Evolutionary conservation across 2,329 filamentous ascomycete genomes (phyloP).

Genomic region (Coleophoma cylindrospora): DNA sequence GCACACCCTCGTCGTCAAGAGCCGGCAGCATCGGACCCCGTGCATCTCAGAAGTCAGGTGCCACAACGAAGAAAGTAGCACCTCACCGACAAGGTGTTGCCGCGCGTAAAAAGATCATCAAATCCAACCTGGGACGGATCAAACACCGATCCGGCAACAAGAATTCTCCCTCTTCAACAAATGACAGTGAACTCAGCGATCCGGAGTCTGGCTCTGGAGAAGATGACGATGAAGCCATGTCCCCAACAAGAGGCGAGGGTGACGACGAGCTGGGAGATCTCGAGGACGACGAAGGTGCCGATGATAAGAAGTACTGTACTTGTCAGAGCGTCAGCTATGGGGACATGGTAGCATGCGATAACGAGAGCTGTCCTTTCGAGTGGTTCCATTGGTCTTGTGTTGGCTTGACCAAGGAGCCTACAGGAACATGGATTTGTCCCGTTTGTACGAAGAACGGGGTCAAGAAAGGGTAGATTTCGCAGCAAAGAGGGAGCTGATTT

Average conservation of each 20-base stretch:
- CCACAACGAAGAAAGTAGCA: slow-evolving; percentile 26
- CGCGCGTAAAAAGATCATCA: slow-evolving; percentile 29
- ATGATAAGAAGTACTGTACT: slow-evolving; percentile 74
- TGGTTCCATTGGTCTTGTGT: slow-evolving; percentile 85
- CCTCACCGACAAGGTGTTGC: slow-evolving; percentile 24
- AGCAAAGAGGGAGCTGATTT: background rate
- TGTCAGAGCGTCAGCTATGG: slow-evolving; percentile 82
- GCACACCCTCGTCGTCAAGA: slow-evolving; percentile 27
- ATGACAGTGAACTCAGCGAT: slow-evolving; percentile 61
- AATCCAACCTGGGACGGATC: slow-evolving; percentile 58
- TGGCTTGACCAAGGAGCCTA: slow-evolving; percentile 62
- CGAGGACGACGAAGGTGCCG: slow-evolving; percentile 68
- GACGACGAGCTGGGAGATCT: slow-evolving; percentile 46
- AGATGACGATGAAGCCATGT: slow-evolving; percentile 37
- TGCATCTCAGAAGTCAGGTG: slow-evolving; percentile 28
- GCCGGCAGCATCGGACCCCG: slow-evolving; percentile 59
- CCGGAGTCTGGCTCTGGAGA: slow-evolving; percentile 51
- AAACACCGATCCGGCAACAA: slow-evolving; percentile 46
- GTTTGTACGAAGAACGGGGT: slow-evolving; percentile 43
- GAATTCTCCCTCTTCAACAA: slow-evolving; percentile 58
- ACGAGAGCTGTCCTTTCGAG: slow-evolving; percentile 73
- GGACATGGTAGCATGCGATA: slow-evolving; percentile 87
- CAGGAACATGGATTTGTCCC: slow-evolving; percentile 64
- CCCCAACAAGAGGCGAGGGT: slow-evolving; percentile 36
- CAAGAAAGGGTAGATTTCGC: slow-evolving; percentile 1